Conservation (phyloP, 805 yeast species). For the Tetrapisispora iriomotensis region DNA sequence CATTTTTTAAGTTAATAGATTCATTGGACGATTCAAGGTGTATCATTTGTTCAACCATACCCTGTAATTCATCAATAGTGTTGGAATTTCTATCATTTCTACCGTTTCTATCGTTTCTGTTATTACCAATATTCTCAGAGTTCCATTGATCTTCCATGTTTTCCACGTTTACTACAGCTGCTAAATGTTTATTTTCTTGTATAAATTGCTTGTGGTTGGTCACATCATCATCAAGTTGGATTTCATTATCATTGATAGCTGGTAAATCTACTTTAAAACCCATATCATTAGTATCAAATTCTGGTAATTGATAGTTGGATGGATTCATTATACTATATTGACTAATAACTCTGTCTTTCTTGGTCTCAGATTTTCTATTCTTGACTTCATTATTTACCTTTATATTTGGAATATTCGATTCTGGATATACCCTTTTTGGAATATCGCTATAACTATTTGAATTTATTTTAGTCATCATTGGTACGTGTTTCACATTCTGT, state of each 20-base stretch:
- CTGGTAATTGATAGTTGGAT: slow-evolving; percentile 18
- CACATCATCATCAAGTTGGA: neutral
- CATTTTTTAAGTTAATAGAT: slow-evolving; percentile 2
- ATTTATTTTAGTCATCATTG: no score
- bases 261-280: slow-evolving; percentile 16
- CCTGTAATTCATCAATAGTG: slow-evolving; percentile 26
- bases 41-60: slow-evolving; percentile 31
- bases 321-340: slow-evolving; percentile 10
- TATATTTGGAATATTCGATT: no score
- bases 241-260: slow-evolving; percentile 6
- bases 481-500: no score
- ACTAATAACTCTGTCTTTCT: slow-evolving; percentile 4
- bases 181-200: no score
- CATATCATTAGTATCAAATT: slow-evolving; percentile 16
- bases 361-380: neutral
- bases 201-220: no score
- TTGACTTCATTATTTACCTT: no score
- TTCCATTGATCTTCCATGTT: neutral
- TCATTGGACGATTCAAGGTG: neutral
- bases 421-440: no score
- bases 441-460: no score
- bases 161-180: no score
- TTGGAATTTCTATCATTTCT: slow-evolving; percentile 1
- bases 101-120: no score
- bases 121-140: slow-evolving; percentile 24